These are phyloP conservation scores for Teratosphaeria zuluensis DNA, from an alignment of 2,329 filamentous ascomycete species.

Conservation along the genomic window DNA sequence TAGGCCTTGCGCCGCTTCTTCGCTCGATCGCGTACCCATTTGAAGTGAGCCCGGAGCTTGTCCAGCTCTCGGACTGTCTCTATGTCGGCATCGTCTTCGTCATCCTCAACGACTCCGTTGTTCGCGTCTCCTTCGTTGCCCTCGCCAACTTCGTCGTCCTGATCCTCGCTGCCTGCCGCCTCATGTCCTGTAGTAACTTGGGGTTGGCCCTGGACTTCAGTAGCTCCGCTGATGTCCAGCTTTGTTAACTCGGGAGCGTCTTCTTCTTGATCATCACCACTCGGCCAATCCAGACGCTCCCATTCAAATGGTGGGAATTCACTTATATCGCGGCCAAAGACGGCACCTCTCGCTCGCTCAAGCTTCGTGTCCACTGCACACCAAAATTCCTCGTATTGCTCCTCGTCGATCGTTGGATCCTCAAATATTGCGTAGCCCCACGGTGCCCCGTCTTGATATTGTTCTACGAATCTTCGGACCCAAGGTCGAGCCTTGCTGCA, in stretches of 20 bases:
- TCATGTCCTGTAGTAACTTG: too few species aligned
- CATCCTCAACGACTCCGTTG: not conserved
- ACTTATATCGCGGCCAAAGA: not conserved
- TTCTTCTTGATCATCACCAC: not conserved
- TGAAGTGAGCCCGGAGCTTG: slow-evolving; percentile 4
- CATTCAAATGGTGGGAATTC: slow-evolving; percentile 1
- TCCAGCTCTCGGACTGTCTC: slow-evolving; percentile 4
- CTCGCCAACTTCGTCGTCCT: too few species aligned
- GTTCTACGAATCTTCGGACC: not conserved
- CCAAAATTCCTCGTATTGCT: slow-evolving; percentile 3
- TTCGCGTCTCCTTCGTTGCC: too few species aligned
- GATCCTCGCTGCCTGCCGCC: too few species aligned
- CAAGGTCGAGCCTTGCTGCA: not conserved
- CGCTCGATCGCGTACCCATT: slow-evolving; percentile 5
- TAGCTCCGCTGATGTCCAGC: too few species aligned
- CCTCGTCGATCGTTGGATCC: slow-evolving; percentile 3
- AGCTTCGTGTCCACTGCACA: not conserved
- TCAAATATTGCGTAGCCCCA: slow-evolving; percentile 5
- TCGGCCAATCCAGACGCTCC: slow-evolving; percentile 5
- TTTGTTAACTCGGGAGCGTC: not conserved
- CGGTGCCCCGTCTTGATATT: slow-evolving; percentile 15
- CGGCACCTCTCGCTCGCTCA: not conserved
- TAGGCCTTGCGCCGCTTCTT: slow-evolving; percentile 5
- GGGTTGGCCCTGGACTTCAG: too few species aligned
- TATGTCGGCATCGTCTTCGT: slow-evolving; percentile 5